Evolutionary conservation across 176 grass and related monocot species (phyloP), one percentile per base, ranked within the genome.

Genomic region (Raddia distichophylla): DNA sequence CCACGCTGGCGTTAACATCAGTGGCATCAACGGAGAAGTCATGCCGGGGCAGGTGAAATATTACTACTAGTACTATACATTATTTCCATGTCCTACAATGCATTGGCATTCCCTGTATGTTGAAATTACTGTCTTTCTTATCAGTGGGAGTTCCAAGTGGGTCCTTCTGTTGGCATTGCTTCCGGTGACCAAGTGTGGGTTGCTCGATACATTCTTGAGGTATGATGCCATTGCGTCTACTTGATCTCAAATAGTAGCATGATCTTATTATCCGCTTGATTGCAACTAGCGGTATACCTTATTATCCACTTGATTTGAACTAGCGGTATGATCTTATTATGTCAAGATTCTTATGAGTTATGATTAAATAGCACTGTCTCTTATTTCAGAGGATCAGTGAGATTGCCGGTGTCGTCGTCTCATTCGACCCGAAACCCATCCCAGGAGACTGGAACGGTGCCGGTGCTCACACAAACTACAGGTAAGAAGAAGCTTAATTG

Each of bases 131-230:
- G 44, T 16, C 16, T 32, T 66, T 57, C 59, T 90, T 4, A 83
- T 58, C 76, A 99, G 97, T 99, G 97, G 97, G 97, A 99, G 68
- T 99, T 93, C 76, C 97, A 96, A 96, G 89, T 99, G 34, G 97
- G 97, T 16, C 97, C 97, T 19, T 18, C 85, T 3, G 85, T 99
- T 32, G 97, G 97, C 73, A 99, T 99, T 50, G 77, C 93, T 78
- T 47, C 93, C 6, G 91, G 91, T 63, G 97, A 99, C 52, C 84
- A 99, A 71, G 12, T 96, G 53, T 99, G 97, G 97, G 64, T 92
- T 62, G 82, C 97, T 72, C 97, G 97, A 60, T 99, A 99, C 89
- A 90, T 99, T 84, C 93, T 96, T 53, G 97, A 99, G 96, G 96
- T 93, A 84, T 35, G 13, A 76, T 42, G 53, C 2, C 37, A 0